Evolutionary conservation across 768 basidiomycete genomes (phyloP), one percentile per base, ranked within the genome.

Genomic region (Lactifluus piperatus): DNA sequence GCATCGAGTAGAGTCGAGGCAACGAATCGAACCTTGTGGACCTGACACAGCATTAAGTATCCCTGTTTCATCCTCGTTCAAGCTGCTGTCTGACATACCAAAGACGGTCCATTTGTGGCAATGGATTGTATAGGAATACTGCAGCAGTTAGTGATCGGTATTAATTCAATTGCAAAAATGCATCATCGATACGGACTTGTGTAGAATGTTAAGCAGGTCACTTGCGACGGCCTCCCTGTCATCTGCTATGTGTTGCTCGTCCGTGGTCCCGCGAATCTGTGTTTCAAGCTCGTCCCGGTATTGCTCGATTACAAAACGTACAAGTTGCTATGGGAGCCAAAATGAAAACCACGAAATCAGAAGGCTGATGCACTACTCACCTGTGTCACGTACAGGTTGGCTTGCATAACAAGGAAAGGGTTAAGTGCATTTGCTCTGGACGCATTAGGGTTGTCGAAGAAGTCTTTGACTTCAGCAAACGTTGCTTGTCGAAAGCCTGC

Each of bases 121-220:
- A 94, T 93, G 32, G 90, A 91, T 71, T 93, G 91, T 55, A 94
- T 93, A 18, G 93, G 93, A 65, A 94, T 94, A 67, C 88, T 91
- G 63, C 46, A 61, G 43, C 5, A 44, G 43, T 24, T 11, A 54
- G 34, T 52, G 5, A 49, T 59, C 57, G 49, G 55, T 27, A 48
- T 24, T 24, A 51, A 51, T 24, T 6, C 32, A n/a, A 37, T 46
- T n/a, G 36, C 55, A 49, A 46, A 22, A 34, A 46, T 34, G 22
- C 11, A 9, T 44, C 41, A 62, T 58, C 36, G 44, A 62, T 30
- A 59, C 71, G 64, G 60, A 85, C 87, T 84, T 87, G 66, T 92
- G 90, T 62, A 95, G 77, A 56, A 94, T 88, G 63, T 86, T 86
- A 62, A 95, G 76, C 59, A 95, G 77, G 68, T 94, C 90, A 63